Evolutionary conservation across 139 green algal species (phyloP).

Genomic region (Tetradesmus lagerheimii): DNA sequence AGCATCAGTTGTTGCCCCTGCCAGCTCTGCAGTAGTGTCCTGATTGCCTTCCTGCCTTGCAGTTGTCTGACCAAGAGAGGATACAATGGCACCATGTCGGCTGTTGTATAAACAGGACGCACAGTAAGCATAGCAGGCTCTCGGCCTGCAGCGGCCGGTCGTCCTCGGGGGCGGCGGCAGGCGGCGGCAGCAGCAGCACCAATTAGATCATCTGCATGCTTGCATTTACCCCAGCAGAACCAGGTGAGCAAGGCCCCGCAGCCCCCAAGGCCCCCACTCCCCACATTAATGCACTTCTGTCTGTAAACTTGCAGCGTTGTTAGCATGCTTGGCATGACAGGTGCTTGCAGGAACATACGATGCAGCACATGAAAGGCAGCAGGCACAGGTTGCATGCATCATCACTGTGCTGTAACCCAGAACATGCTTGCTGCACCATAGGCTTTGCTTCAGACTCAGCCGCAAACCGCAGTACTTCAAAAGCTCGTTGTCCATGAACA

Average conservation of each 20-base stretch:
- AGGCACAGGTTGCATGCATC: background rate
- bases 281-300: background rate
- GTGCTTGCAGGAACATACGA: background rate
- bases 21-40: background rate
- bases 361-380: background rate
- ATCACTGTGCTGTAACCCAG: background rate
- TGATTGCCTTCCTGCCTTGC: background rate
- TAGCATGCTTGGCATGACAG: too few relatives aligned
- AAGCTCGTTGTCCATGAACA: background rate
- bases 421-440: background rate
- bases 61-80: background rate
- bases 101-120: background rate
- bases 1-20: background rate
- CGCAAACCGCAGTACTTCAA: too few relatives aligned
- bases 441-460: too few relatives aligned
- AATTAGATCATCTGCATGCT: background rate
- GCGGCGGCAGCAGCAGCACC: background rate
- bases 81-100: background rate
- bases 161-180: background rate
- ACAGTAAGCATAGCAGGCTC: background rate
- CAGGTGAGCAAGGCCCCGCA: background rate
- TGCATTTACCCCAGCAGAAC: background rate
- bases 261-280: background rate
- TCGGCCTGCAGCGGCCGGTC: background rate
- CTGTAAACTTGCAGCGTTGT: background rate